Percentiles rank a stretch among this genome's conserved stretches.
phyloP scores from a whole-genome alignment of 148 eudicot species.

The Linanthus parryae region DNA sequence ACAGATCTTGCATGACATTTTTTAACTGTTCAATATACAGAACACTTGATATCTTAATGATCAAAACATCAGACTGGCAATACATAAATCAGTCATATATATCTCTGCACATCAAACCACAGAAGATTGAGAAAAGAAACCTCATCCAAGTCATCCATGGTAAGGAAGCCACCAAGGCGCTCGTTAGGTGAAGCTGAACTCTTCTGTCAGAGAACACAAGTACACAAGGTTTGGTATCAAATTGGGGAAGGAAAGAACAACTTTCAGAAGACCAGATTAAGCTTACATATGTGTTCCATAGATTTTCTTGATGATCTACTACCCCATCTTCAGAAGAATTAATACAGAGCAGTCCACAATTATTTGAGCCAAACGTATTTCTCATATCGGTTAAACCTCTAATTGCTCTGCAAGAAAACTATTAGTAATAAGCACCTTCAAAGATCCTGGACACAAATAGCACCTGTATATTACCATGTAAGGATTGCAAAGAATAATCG shows the following conservation, averaged over 20 bases:
- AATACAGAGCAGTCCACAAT: conserved; percentile 72
- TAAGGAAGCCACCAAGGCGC: conserved; percentile 56
- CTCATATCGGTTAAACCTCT: conserved; percentile 65
- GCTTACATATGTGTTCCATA: conserved; percentile 78
- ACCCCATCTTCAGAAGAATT: conserved; percentile 57
- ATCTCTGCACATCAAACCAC: no score
- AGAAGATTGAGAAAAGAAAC: conserved; percentile 23
- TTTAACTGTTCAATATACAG: conserved; percentile 48
- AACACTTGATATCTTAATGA: conserved; percentile 5
- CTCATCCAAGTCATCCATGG: conserved; percentile 68
- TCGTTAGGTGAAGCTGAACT: conserved; percentile 27
- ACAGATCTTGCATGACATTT: conserved; percentile 64
- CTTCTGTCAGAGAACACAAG: conserved; percentile 37
- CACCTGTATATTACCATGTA: neutral
- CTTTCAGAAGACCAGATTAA: conserved; percentile 1
- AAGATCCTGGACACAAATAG: neutral
- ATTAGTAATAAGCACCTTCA: neutral
- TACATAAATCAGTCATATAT: neutral
- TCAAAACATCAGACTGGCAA: neutral
- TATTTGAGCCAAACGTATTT: conserved; percentile 75
- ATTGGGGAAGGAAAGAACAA: neutral
- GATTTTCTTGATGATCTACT: conserved; percentile 44
- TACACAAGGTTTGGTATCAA: conserved; percentile 2
- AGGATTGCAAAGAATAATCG: neutral
- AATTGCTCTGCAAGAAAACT: conserved; percentile 50